A percentile compares a stretch with the other conserved stretches of the same genome.
phyloP scores from a whole-genome alignment of 768 basidiomycete genomes.

The Baorangia bicolor region DNA sequence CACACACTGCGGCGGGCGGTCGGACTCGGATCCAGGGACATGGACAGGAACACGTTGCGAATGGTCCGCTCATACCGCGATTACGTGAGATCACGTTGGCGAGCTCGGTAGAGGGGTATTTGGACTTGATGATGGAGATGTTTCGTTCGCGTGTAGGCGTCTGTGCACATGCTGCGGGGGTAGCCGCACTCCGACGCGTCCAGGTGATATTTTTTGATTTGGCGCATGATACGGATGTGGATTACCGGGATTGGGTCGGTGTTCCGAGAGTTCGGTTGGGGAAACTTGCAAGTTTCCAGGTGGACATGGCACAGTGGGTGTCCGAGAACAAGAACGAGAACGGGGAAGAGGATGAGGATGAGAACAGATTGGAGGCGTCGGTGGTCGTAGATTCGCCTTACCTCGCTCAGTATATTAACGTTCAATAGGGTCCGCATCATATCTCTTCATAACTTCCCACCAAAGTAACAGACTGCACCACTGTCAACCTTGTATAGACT shows the following conservation, averaged over 20 bases:
- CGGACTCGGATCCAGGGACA: background rate
- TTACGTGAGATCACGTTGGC: conserved; percentile 18
- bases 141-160: conserved; percentile 7
- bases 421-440: background rate
- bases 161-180: background rate
- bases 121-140: conserved; percentile 11
- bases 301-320: background rate
- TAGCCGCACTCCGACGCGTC: conserved; percentile 5
- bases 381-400: conserved; percentile 11
- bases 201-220: conserved; percentile 12
- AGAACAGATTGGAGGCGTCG: conserved; percentile 1
- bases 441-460: background rate
- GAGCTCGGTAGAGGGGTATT: conserved; percentile 10
- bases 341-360: background rate
- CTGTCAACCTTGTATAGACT: background rate
- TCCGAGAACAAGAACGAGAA: background rate
- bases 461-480: no score
- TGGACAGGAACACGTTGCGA: background rate
- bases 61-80: background rate
- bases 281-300: background rate
- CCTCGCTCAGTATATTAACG: conserved; percentile 7
- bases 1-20: background rate
- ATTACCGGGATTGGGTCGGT: background rate
- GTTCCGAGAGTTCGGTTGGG: background rate
- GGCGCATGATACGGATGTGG: conserved; percentile 2